Evolutionary conservation across 768 basidiomycete species (phyloP).

Genomic region (Sistotremastrum suecicum): DNA sequence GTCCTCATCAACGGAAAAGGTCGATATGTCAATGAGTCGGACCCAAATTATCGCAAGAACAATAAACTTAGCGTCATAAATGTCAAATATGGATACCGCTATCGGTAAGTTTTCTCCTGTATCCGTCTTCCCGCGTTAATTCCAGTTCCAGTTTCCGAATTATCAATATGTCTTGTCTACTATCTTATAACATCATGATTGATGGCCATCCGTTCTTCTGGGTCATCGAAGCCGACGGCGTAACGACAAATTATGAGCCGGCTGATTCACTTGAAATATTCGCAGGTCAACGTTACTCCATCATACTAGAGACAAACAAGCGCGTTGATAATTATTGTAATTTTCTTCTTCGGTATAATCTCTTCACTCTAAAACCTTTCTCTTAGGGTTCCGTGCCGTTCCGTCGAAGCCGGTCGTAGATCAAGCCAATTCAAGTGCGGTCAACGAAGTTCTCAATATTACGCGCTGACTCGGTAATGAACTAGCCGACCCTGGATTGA

Average conservation of each 20-base stretch:
- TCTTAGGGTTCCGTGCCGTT: conserved; percentile 20
- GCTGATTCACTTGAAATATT: conserved; percentile 25
- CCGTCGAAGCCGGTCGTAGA: conserved; percentile 3
- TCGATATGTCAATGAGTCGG: conserved; percentile 20
- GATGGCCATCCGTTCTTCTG: conserved; percentile 30
- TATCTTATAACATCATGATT: conserved; percentile 29
- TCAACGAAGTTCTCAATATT: too few relatives aligned
- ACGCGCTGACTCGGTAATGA: too few relatives aligned
- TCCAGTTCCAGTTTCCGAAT: conserved; percentile 23
- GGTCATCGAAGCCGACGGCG: conserved; percentile 39
- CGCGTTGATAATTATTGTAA: conserved; percentile 39
- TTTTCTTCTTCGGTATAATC: conserved; percentile 19
- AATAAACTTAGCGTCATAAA: too few relatives aligned
- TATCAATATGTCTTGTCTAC: conserved; percentile 23
- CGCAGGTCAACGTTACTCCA: conserved; percentile 30
- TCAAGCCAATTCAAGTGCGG: too few relatives aligned
- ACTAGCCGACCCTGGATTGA: conserved; percentile 12
- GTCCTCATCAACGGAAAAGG: conserved; percentile 6
- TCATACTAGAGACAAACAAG: conserved; percentile 32
- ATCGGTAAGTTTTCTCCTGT: too few relatives aligned
- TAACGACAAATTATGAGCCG: conserved; percentile 24
- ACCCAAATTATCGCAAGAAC: background rate
- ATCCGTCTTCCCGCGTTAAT: too few relatives aligned
- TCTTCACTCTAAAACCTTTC: background rate
- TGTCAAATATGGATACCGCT: too few relatives aligned